Evolutionary conservation across 129 eudicot species (phyloP).

Genomic region (Flaveria brownii): DNA sequence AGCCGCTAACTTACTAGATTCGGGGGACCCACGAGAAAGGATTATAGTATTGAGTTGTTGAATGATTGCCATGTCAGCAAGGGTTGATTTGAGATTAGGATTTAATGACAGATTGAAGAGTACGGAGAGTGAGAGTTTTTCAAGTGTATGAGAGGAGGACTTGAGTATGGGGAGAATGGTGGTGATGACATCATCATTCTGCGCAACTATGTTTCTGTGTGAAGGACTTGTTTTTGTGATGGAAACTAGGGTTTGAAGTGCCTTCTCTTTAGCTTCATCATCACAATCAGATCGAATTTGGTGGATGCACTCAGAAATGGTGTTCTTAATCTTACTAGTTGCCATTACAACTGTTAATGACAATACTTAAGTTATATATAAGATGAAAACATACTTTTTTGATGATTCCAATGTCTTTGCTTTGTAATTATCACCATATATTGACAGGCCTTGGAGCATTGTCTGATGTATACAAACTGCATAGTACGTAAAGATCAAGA

Average conservation of each 20-base stretch:
- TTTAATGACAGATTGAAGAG: constrained; percentile 77
- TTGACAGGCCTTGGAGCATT: constrained; percentile 33
- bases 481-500: constrained; percentile 19
- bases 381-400: constrained; percentile 23
- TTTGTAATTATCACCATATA: constrained; percentile 33
- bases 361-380: constrained; percentile 10
- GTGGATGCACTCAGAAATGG: constrained; percentile 55
- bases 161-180: constrained; percentile 36
- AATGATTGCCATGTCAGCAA: constrained; percentile 60
- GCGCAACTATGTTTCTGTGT: constrained; percentile 55
- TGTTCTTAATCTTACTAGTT: constrained; percentile 36
- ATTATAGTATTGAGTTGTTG: constrained; percentile 50
- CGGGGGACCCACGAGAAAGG: constrained; percentile 41
- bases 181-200: constrained; percentile 40
- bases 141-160: constrained; percentile 36
- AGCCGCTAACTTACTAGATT: constrained; percentile 60
- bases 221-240: constrained; percentile 71
- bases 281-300: constrained; percentile 44
- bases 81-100: constrained; percentile 55
- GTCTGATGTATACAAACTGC: constrained; percentile 25
- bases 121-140: constrained; percentile 56
- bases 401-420: constrained; percentile 44
- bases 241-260: constrained; percentile 33
- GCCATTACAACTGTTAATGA: constrained; percentile 6
- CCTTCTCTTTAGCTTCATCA: constrained; percentile 38